Percentiles rank a stretch among this genome's conserved stretches.
Evolutionary conservation across 2,329 filamentous ascomycete species (phyloP).

Genomic region (Albophoma yamanashiensis): DNA sequence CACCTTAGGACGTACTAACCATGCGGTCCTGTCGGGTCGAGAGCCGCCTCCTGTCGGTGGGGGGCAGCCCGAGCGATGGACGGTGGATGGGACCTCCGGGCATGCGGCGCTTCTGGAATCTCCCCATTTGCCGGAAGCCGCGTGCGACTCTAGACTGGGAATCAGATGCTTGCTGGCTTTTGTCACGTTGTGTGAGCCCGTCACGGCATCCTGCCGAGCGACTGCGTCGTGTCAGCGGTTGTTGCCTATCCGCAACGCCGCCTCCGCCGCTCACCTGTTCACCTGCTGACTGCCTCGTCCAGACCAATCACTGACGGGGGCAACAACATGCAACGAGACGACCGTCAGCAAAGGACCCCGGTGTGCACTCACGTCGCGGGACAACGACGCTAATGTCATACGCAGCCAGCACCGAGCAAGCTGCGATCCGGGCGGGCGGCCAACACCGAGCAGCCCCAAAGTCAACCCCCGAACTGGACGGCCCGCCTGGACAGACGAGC

Average conservation of each 20-base stretch:
- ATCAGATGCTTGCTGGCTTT: background rate
- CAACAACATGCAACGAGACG: background rate
- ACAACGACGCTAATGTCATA: background rate
- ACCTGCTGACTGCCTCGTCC: background rate
- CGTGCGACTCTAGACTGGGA: background rate
- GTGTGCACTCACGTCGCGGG: background rate
- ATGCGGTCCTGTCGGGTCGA: background rate
- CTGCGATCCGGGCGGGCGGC: background rate
- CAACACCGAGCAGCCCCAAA: background rate
- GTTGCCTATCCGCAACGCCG: background rate
- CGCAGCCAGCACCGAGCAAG: background rate
- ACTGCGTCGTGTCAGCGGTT: background rate
- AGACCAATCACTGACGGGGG: background rate
- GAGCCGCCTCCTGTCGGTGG: background rate
- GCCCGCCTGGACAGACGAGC: background rate
- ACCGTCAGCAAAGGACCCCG: background rate
- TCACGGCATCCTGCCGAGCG: background rate
- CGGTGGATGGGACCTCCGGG: background rate
- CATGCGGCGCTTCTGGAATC: background rate
- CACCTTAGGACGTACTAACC: too few species aligned
- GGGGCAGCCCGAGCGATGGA: background rate
- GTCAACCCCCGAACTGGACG: background rate
- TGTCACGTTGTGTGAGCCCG: background rate
- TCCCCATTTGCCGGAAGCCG: background rate
- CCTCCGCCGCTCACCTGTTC: background rate